phyloP scores from a whole-genome alignment of 495 filamentous ascomycete species.

The Penicillium verhagenii region DNA sequence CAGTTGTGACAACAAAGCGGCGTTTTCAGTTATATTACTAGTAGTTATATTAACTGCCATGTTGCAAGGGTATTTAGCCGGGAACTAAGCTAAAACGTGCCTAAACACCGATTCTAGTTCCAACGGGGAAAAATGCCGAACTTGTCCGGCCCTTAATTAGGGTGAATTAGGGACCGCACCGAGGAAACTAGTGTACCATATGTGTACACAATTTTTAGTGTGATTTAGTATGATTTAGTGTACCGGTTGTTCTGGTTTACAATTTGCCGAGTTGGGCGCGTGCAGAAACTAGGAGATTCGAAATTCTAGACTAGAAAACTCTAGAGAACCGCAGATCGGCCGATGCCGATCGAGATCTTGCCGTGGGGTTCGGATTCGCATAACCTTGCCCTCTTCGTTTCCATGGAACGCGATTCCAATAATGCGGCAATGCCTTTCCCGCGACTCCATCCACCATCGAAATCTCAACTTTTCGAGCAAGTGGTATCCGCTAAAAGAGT shows the following conservation, averaged over 20 bases:
- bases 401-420: conserved; percentile 4
- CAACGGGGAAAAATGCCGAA: neutral
- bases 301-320: too few relatives aligned
- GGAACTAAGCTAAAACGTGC: neutral
- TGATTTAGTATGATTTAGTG: neutral
- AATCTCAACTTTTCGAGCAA: too few relatives aligned
- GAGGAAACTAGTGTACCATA: too few relatives aligned
- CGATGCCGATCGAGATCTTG: conserved; percentile 17
- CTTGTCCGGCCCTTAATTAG: neutral
- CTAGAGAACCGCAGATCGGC: conserved; percentile 11
- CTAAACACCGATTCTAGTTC: neutral
- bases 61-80: neutral
- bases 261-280: conserved; percentile 8
- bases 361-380: conserved; percentile 13
- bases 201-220: too few relatives aligned
- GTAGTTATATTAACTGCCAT: neutral
- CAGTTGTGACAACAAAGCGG: neutral
- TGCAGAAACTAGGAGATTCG: conserved; percentile 2
- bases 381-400: conserved; percentile 3
- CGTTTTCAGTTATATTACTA: too few relatives aligned
- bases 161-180: neutral
- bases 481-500: too few relatives aligned
- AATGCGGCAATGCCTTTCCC: neutral
- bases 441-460: neutral
- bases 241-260: too few relatives aligned